Conservation (phyloP, 2,329 filamentous ascomycete species). For the Claviceps digitariae region DNA sequence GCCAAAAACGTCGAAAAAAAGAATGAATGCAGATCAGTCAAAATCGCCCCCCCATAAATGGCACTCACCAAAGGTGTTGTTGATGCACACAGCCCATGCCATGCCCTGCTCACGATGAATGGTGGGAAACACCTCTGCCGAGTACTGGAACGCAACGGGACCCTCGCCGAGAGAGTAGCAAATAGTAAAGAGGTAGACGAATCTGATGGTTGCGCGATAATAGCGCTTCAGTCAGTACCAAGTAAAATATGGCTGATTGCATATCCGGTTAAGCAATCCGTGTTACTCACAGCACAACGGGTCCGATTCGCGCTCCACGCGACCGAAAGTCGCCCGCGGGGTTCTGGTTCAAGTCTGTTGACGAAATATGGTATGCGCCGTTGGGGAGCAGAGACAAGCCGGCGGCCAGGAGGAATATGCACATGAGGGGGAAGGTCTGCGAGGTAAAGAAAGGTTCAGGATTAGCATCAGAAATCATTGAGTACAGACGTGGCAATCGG, state of each 20-base stretch:
- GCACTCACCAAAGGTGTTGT: conserved; percentile 16
- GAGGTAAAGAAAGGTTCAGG: rapidly evolving
- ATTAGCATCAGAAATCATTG: neutral
- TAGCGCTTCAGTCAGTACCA: neutral
- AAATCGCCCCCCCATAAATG: neutral
- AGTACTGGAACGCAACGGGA: conserved; percentile 50
- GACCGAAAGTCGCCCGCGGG: conserved; percentile 7
- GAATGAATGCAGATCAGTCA: neutral
- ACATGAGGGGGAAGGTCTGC: conserved; percentile 16
- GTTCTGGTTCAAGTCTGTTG: conserved; percentile 7
- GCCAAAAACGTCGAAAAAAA: too few relatives aligned
- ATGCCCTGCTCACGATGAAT: conserved; percentile 55
- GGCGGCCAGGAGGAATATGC: conserved; percentile 14
- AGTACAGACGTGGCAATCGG: too few relatives aligned
- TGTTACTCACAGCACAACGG: conserved; percentile 9
- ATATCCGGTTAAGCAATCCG: too few relatives aligned
- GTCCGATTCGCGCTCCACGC: conserved; percentile 9
- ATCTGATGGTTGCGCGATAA: conserved; percentile 5
- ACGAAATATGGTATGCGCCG: conserved; percentile 8
- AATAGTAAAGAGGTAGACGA: conserved; percentile 16
- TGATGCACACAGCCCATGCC: conserved; percentile 41
- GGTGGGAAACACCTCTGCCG: conserved; percentile 52
- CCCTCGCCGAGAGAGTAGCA: conserved; percentile 36
- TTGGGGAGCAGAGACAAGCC: conserved; percentile 13
- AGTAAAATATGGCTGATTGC: neutral